These are phyloP conservation scores for Apiospora kogelbergensis DNA, from an alignment of 2,329 filamentous ascomycete genomes.

Conservation along the genomic window DNA sequence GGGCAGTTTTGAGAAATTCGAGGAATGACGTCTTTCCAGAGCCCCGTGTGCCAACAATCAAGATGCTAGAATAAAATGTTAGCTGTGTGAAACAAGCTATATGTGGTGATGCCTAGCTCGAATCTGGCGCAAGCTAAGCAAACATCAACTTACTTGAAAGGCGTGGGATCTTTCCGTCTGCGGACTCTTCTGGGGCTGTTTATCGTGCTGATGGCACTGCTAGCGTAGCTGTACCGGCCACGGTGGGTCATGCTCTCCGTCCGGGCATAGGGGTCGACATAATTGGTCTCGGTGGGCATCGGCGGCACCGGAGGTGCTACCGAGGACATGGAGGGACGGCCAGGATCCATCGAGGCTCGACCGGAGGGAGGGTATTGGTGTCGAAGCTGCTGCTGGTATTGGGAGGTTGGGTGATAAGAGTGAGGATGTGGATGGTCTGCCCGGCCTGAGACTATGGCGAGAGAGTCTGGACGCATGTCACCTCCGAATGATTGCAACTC, in stretches of 20 bases:
- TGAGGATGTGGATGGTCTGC: conserved; percentile 33
- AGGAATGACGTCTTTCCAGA: conserved; percentile 96
- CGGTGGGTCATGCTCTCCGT: conserved; percentile 96
- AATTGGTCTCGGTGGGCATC: conserved; percentile 44
- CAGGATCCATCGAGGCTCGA: conserved; percentile 56
- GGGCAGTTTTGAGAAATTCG: conserved; percentile 85
- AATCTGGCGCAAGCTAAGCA: neutral
- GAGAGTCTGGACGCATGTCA: conserved; percentile 32
- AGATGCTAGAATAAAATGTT: conserved; percentile 59
- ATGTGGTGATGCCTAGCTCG: neutral
- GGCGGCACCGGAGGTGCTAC: conserved; percentile 61
- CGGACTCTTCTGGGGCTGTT: conserved; percentile 91
- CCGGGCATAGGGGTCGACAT: conserved; percentile 73
- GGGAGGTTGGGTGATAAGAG: conserved; percentile 31
- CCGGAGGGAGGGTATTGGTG: conserved; percentile 35
- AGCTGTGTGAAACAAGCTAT: conserved; percentile 17
- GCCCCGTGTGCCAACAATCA: conserved; percentile 84
- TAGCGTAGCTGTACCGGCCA: conserved; percentile 94
- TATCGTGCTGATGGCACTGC: conserved; percentile 84
- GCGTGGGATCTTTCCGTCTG: conserved; percentile 93
- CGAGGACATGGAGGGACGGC: conserved; percentile 39
- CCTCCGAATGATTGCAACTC: conserved; percentile 35
- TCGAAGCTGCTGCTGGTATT: conserved; percentile 29
- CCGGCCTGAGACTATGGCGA: conserved; percentile 32
- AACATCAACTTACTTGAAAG: conserved; percentile 81